Evolutionary conservation across 192 early-diverging fungal genomes (phyloP), one percentile per base, ranked within the genome.

Genomic region (Rhizoclosmatium sp.): DNA sequence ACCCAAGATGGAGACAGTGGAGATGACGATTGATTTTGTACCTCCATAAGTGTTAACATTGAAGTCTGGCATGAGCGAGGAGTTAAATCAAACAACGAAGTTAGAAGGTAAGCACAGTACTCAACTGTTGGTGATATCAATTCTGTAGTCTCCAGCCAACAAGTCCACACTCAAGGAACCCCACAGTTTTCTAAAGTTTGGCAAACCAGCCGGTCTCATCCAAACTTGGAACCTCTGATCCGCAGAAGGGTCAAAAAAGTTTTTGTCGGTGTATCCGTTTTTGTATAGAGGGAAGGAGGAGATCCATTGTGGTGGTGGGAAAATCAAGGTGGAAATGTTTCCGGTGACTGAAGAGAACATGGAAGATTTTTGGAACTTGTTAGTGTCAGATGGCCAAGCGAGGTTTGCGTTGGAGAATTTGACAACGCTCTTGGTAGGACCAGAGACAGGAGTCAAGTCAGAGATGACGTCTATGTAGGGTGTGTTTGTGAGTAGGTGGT

Each of bases 181-280:
- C 80, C 94, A 99, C 59, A 99, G 86, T 84, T 99, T 99, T 65
- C 97, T 87, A 86, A 99, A 99, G 46, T 92, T 95, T 45, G 98
- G 98, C 65, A 98, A 87, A 9, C 97, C 96, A 21, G 96, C 96
- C 0, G 94, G 95, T 48, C 97, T 89, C 97, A 99, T 98, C 98
- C 98, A 99, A 21, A 99, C 98, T 78, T 97, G 94, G 78, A 99
- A 94, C 59, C 92, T 90, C 85, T 97, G 92, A 86, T 94, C 87
- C 7, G 78, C 69, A 16, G 79, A 69, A 46, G 94, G 86, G 76
- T 98, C 83, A 39, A 92, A 90, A 47, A 91, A 84, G 56, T 92
- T 87, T 16, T 76, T 74, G 1, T 71, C 78, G n/a, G 71, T 88
- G 80, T 91, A 91, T 23, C 90, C 90, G 16, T 85, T 59, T 0